Evolutionary conservation across 305 asterid genomes (phyloP).

Genomic region (Andrographis paniculata): DNA sequence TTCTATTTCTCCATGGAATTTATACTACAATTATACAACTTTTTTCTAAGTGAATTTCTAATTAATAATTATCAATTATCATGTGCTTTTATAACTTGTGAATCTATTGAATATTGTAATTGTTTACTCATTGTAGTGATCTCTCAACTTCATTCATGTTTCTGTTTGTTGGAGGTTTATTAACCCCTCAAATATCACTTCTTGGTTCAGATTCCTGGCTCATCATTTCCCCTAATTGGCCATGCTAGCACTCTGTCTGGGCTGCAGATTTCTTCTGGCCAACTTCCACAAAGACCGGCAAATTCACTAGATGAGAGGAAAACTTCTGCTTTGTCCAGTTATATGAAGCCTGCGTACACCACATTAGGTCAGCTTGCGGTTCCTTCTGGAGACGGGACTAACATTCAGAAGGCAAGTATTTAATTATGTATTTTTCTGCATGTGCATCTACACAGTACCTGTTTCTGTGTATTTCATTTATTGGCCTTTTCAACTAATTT

Average conservation of each 20-base stretch:
- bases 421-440: slow-evolving; percentile 7
- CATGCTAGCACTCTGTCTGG: slow-evolving; percentile 45
- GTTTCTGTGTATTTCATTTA: slow-evolving; percentile 9
- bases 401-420: slow-evolving; percentile 66
- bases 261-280: slow-evolving; percentile 46
- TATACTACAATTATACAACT: too few relatives aligned
- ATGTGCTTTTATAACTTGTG: too few relatives aligned
- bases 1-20: too few relatives aligned
- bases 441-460: too few relatives aligned
- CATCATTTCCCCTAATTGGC: slow-evolving; percentile 49
- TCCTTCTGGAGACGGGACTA: slow-evolving; percentile 42
- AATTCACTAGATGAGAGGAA: slow-evolving; percentile 70
- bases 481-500: slow-evolving; percentile 8
- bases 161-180: too few relatives aligned
- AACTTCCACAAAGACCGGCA: slow-evolving; percentile 48
- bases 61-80: too few relatives aligned
- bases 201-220: slow-evolving; percentile 35
- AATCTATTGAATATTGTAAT: too few relatives aligned
- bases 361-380: slow-evolving; percentile 42
- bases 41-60: too few relatives aligned
- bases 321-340: slow-evolving; percentile 33
- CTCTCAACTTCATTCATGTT: not conserved
- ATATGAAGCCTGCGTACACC: slow-evolving; percentile 51
- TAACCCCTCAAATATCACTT: not conserved
- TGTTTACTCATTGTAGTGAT: too few relatives aligned